phyloP scores from a whole-genome alignment of 495 filamentous ascomycete genomes.

The Xylaria acuta region DNA sequence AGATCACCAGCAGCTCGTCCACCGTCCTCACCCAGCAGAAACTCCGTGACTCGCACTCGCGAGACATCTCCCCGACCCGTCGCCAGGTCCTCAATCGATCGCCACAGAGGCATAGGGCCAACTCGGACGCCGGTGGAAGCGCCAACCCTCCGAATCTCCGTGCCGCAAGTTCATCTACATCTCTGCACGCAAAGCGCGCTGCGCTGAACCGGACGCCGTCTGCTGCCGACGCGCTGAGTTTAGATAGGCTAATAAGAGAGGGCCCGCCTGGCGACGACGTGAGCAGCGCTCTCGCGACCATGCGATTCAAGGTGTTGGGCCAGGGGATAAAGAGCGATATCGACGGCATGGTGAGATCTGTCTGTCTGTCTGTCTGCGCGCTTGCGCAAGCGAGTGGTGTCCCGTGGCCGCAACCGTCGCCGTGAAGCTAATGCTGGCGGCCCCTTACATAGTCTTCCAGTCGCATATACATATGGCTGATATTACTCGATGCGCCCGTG shows the following conservation, averaged over 20 bases:
- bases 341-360: conserved; percentile 81
- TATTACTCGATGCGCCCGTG: conserved; percentile 84
- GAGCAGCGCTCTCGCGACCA: conserved; percentile 69
- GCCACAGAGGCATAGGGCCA: conserved; percentile 68
- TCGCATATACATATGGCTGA: conserved; percentile 94
- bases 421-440: conserved; percentile 21
- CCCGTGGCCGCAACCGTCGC: neutral
- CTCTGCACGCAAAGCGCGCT: conserved; percentile 53
- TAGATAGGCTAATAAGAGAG: conserved; percentile 71
- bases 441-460: conserved; percentile 72
- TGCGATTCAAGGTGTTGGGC: conserved; percentile 77
- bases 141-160: conserved; percentile 40
- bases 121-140: conserved; percentile 65
- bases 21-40: conserved; percentile 63
- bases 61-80: conserved; percentile 35
- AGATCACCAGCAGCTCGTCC: conserved; percentile 42
- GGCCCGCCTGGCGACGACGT: conserved; percentile 75
- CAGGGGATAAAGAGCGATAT: conserved; percentile 80
- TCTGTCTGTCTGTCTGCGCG: neutral
- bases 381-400: neutral
- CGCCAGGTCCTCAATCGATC: conserved; percentile 49
- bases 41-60: conserved; percentile 42
- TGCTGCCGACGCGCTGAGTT: conserved; percentile 64
- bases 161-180: conserved; percentile 31
- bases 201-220: conserved; percentile 62